Percentiles rank a stretch among this genome's conserved stretches.
phyloP scores from a whole-genome alignment of 306 rosid genomes.

The Cicer chorassanicum region DNA sequence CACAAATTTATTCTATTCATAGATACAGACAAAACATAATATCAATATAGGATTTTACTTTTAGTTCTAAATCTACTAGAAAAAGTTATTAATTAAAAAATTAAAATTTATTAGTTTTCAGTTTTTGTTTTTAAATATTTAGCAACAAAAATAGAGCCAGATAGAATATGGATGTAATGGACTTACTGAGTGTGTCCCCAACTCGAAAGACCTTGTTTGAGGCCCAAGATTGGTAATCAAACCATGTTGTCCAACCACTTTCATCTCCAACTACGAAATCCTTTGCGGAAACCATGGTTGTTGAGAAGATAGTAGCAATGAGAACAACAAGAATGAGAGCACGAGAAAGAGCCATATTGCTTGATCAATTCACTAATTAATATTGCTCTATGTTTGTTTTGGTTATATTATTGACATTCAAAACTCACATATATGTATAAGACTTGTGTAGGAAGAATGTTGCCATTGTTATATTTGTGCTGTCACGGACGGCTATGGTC shows the following conservation, averaged over 20 bases:
- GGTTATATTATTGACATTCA: slow-evolving; percentile 3
- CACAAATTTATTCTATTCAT: neutral
- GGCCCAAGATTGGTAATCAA: slow-evolving; percentile 47
- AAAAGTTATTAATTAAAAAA: no score
- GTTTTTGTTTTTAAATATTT: neutral
- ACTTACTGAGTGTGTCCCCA: slow-evolving; percentile 44
- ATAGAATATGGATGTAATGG: neutral
- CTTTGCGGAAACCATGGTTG: slow-evolving; percentile 24
- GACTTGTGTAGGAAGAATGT: neutral
- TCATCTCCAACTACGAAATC: slow-evolving; percentile 48
- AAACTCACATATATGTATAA: neutral
- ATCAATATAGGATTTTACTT: neutral
- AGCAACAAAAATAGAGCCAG: neutral
- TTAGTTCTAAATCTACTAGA: no score
- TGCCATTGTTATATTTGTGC: neutral
- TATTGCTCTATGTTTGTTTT: slow-evolving; percentile 18
- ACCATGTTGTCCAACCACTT: slow-evolving; percentile 24
- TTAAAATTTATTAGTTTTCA: no score
- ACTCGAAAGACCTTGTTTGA: slow-evolving; percentile 43
- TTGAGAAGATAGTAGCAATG: slow-evolving; percentile 38
- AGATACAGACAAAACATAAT: neutral
- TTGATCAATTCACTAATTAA: neutral
- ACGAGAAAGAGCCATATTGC: slow-evolving; percentile 36
- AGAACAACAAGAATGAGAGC: slow-evolving; percentile 14
- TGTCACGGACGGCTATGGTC: slow-evolving; percentile 21